phyloP scores from a whole-genome alignment of 1,284 basidiomycete genomes.

The Cutaneotrichosporon sp. region DNA sequence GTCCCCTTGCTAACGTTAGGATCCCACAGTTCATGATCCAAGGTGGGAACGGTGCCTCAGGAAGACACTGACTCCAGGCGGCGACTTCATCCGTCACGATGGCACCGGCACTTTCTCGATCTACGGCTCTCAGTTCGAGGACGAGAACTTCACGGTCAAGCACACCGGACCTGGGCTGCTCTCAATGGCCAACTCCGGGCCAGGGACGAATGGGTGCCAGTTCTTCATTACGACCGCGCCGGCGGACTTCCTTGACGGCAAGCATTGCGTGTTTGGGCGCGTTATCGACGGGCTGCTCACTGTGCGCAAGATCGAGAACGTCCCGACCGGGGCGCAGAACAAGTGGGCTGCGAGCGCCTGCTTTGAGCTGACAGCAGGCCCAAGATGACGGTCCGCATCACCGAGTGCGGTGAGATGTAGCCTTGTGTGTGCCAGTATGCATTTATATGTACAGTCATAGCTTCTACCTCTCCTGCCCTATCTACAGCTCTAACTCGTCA shows the following conservation, averaged over 20 bases:
- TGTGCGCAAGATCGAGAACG: conserved; percentile 90
- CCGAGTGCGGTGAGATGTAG: conserved; percentile 60
- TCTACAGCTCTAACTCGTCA: neutral
- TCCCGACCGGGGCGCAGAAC: conserved; percentile 69
- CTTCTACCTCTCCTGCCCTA: neutral
- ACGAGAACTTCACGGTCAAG: conserved; percentile 92
- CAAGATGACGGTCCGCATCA: conserved; percentile 26
- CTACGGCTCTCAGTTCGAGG: conserved; percentile 91
- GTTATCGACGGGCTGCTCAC: conserved; percentile 87
- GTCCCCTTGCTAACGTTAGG: conserved; percentile 17
- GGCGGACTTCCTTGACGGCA: conserved; percentile 91
- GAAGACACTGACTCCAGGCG: conserved; percentile 25
- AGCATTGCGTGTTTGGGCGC: conserved; percentile 90
- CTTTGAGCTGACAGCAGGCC: conserved; percentile 16
- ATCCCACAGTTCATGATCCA: conserved; percentile 58
- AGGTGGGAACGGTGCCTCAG: neutral
- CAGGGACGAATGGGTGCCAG: conserved; percentile 89
- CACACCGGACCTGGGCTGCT: conserved; percentile 80
- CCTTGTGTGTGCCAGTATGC: conserved; percentile 1
- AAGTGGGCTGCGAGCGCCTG: conserved; percentile 23
- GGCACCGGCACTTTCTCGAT: conserved; percentile 94
- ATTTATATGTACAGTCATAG: conserved; percentile 7
- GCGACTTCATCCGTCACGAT: conserved; percentile 86
- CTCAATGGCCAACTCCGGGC: conserved; percentile 92
- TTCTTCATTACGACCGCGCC: conserved; percentile 97